Percentiles rank a stretch among this genome's conserved stretches.
Evolutionary conservation across 257 asterid genomes (phyloP).

Genomic region (Nemophila menziesii): DNA sequence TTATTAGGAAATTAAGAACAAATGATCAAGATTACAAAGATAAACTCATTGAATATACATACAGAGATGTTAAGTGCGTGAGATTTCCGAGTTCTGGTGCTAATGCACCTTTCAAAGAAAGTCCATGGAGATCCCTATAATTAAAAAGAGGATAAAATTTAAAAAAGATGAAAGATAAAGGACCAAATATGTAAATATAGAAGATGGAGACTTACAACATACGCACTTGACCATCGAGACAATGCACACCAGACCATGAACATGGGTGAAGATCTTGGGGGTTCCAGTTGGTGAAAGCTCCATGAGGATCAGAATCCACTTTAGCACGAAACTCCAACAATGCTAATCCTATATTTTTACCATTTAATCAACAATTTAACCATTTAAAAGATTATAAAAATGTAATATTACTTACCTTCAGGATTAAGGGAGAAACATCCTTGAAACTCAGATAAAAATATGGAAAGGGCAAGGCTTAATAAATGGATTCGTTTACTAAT

Average conservation of each 20-base stretch:
- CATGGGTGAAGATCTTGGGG: conserved; percentile 56
- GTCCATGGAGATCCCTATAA: conserved; percentile 66
- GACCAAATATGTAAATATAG: too few species aligned
- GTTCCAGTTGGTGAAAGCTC: conserved; percentile 63
- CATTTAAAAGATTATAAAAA: not conserved
- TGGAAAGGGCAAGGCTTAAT: conserved; percentile 26
- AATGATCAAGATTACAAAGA: too few species aligned
- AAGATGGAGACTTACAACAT: conserved; percentile 45
- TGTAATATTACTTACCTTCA: conserved; percentile 70
- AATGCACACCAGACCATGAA: conserved; percentile 68
- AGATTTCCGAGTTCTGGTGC: conserved; percentile 75
- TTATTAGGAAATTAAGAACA: not conserved
- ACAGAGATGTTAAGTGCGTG: conserved; percentile 55
- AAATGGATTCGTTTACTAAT: conserved; percentile 32
- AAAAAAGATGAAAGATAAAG: too few species aligned
- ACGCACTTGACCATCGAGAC: conserved; percentile 55
- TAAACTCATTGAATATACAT: conserved; percentile 19
- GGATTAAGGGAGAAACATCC: conserved; percentile 45
- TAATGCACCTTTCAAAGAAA: conserved; percentile 52
- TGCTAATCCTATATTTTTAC: conserved; percentile 49
- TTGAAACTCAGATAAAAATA: conserved; percentile 31
- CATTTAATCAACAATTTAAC: not conserved
- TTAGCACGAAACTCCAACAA: conserved; percentile 50
- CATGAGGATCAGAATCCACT: conserved; percentile 53
- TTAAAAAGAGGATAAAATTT: conserved; percentile 6